Evolutionary conservation across 2,329 filamentous ascomycete species (phyloP).

Genomic region (Tolypocladium inflatum): DNA sequence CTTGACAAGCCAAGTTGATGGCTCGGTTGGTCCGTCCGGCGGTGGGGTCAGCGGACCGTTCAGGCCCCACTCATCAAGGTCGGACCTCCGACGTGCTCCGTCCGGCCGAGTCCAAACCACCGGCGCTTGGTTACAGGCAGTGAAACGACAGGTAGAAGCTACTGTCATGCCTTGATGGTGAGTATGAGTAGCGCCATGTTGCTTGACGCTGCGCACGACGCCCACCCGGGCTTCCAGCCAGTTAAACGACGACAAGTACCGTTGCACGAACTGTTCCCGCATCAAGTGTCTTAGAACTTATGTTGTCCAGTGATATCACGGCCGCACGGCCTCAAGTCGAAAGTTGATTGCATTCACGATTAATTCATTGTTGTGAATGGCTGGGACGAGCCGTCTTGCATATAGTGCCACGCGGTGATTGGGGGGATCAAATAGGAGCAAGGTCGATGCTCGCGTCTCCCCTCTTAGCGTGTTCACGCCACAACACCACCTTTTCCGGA

Average conservation of each 20-base stretch:
- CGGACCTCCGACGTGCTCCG: background rate
- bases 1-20: background rate
- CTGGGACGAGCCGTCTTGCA: background rate
- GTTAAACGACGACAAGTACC: background rate
- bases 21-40: background rate
- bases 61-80: background rate
- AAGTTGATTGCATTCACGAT: background rate
- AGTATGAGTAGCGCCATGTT: too few relatives aligned
- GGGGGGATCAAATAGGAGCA: background rate
- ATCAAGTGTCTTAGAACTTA: background rate
- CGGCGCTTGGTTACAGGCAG: too few relatives aligned
- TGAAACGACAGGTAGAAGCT: too few relatives aligned
- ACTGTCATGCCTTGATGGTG: too few relatives aligned
- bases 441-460: background rate
- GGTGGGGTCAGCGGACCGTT: background rate
- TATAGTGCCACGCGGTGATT: background rate
- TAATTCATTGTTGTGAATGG: background rate
- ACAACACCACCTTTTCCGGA: background rate
- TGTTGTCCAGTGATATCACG: background rate
- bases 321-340: background rate
- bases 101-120: background rate
- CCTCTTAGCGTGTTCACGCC: background rate
- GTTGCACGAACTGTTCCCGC: background rate
- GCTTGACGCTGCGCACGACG: too few relatives aligned
- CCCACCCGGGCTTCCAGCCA: too few relatives aligned